Base-by-base conservation (phyloP, 1,284 basidiomycete genomes). In the Grifola frondosa region DNA sequence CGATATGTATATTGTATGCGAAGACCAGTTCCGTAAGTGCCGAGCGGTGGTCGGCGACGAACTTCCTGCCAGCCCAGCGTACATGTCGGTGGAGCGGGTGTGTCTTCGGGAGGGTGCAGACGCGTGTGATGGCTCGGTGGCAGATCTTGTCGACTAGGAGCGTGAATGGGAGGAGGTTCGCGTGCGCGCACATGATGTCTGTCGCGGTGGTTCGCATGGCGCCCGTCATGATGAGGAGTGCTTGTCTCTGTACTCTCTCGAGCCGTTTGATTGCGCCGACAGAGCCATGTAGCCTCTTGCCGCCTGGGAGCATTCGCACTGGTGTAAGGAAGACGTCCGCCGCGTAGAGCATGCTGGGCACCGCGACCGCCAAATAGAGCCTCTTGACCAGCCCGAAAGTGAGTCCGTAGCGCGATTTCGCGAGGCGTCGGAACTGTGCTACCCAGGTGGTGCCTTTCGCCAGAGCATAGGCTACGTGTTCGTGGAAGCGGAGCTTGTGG, bases 311-410 rank as follows among this genome's bases (percentile, higher is more conserved):
- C 23, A 8, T 31, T 6, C 45, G 40, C 15, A 37, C 9, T 15
- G 61, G 23, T 57, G 65, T 11, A 40, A 57, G 40, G 60, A 63
- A 71, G 3, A 69, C 30, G 24, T 67, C 63, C 4, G 63, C 49
- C 7, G 58, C 62, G 34, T 69, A 70, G 4, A 58, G 53, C 53
- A 69, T 60, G 40, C 60, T 61, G 7, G 65, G 62, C 2, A 69
- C 38, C 0, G 56, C 62, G 0, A 66, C 57, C 8, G 61, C 50
- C 0, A 56, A 36, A 44, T 67, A 71, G 6, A 48, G 41, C 25
- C 36, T 24, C 8, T 37, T 16, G 2, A 44, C 30, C 9, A 43
- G 20, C 3, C 13, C 10, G 17, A 37, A 13, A 6, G 33, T 19
- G 4, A 48, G 36, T 11, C 46, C 41, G 6, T 31, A n/a, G 8